A percentile compares a stretch with the other conserved stretches of the same genome.
These are phyloP conservation scores for Basidiobolus heterosporus DNA, from an alignment of 371 early-diverging fungal species.

Conservation along the genomic window DNA sequence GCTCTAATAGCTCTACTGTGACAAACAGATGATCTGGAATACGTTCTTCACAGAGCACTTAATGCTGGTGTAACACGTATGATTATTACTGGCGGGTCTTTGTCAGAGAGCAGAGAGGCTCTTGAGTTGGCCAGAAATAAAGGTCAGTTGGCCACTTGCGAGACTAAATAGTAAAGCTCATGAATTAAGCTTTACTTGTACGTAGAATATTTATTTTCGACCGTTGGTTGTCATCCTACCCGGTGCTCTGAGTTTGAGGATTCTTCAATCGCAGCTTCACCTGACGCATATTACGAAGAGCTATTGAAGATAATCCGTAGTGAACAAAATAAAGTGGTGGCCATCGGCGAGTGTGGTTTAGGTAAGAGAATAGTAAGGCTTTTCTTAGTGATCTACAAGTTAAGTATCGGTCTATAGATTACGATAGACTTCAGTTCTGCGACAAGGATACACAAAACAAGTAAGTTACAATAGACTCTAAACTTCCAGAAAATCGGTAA, in stretches of 20 bases:
- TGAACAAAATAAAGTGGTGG: conserved; percentile 42
- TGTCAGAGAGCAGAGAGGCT: conserved; percentile 44
- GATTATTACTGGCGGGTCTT: conserved; percentile 58
- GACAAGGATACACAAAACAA: conserved; percentile 50
- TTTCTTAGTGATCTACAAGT: background rate
- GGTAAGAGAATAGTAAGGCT: conserved; percentile 15
- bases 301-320: conserved; percentile 23
- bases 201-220: conserved; percentile 29
- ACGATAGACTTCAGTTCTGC: conserved; percentile 76
- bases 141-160: conserved; percentile 7
- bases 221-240: conserved; percentile 83
- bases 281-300: conserved; percentile 32
- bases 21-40: conserved; percentile 42
- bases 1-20: background rate
- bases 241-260: conserved; percentile 55
- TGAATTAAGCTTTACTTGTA: background rate
- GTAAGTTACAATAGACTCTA: conserved; percentile 7
- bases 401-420: conserved; percentile 27
- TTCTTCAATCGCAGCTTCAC: conserved; percentile 23
- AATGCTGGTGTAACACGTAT: conserved; percentile 46
- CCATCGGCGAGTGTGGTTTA: conserved; percentile 85
- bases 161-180: background rate
- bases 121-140: conserved; percentile 24
- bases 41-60: conserved; percentile 44
- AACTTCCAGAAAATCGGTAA: background rate